Evolutionary conservation across 805 yeast genomes (phyloP), one percentile per base, ranked within the genome.

Genomic region (Candida boidinii): DNA sequence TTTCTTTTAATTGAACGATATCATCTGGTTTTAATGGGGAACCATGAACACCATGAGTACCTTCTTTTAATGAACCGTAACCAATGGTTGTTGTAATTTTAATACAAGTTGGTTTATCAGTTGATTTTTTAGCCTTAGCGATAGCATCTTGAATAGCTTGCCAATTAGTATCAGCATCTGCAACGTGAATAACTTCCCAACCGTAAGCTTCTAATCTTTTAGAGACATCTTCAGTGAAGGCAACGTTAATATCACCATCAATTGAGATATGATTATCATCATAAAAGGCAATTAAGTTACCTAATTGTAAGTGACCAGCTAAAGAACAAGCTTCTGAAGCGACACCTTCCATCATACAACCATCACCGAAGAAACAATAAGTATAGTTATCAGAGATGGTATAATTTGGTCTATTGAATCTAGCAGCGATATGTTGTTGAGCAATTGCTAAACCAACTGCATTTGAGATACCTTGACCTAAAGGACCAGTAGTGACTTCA

Each of bases 301-400:
- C 84, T 60, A 90, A 77, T 70, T 86, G 73, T 62, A 90, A 71
- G 66, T 90, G 98, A 54, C 98, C 98, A 43, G 98, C 98, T 40
- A 88, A 66, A 23, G 98, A 90, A 48, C 75, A 73, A 37, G 96
- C 92, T 72, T 90, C 98, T 39, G 92, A 76, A 40, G 96, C 73
- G 43, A 90, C 86, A 75, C 98, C 98, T 71, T 90, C 98, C 87
- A 80, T 81, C 70, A 90, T 72, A 70, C 98, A 90, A 51, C 97
- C 98, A 52, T 90, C 98, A 68, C 98, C 98, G 40, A 88, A 65
- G 68, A 90, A 77, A 48, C 64, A 62, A 66, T 77, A 90, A 43
- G 87, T 77, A 73, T 68, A 74, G 60, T 75, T 73, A 67, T 85
- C 83, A 36, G 88, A 72, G 37, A 90, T 49, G 29, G 72, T 64